Base-by-base conservation (phyloP, 257 asterid species). In the Solanum appendiculatum region DNA sequence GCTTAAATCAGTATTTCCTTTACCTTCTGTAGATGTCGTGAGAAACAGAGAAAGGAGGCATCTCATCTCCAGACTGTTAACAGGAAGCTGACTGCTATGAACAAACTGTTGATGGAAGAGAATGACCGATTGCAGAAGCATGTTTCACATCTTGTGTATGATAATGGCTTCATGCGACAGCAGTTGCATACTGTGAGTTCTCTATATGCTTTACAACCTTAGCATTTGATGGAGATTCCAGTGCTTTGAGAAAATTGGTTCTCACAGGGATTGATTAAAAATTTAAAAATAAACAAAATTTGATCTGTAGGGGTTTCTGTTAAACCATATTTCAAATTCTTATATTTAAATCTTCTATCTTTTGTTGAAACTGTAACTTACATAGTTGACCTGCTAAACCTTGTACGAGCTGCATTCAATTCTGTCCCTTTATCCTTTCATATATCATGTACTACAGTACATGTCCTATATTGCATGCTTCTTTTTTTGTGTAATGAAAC, bases 101-200 rank as follows among this genome's bases (percentile, higher is more conserved):
- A 97, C 89, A 94, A 94, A 93, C 91, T 95, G 92, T 91, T 97
- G 91, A 94, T 95, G 98, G 99, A 95, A 92, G 99, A 96, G 92
- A 97, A 97, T 58, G 99, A 97, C 90, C 98, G 98, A 60, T 89
- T 97, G 75, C 98, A 97, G 85, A 97, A 94, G 91, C 99, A 95
- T 86, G 98, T 97, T 80, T 94, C 98, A 0, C 97, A 93, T 27
- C 87, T 97, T 88, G 99, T 97, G 85, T 97, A 94, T 83, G 99
- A 96, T 48, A 95, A 96, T 86, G 99, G 98, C 39, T 94, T 51
- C 86, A 93, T 96, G 98, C 95, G 96, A 56, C 94, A 92, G 85
- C 95, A 96, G 88, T 37, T 97, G 78, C 92, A 91, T 86, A 94
- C 96, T 80, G 99, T 97, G 89, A 93, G 96, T 85, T 33, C 66